Conservation (phyloP, 75 land plant genomes). For the Pinus tabuliformis region DNA sequence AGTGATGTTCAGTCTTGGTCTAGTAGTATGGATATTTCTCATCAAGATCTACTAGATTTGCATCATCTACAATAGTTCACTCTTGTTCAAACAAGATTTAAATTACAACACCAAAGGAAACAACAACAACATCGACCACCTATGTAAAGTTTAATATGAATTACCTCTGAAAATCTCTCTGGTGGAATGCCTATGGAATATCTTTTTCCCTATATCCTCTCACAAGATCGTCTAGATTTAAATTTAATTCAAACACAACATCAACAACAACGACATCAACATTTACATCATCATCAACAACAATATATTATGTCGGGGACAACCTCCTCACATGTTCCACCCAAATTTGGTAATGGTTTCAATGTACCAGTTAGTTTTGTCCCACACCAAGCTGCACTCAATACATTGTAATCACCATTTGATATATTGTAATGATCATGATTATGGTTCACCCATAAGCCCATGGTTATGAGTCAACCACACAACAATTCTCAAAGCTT, state of each 20-base stretch:
- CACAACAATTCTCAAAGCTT: no score
- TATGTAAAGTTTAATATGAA: constrained; percentile 22
- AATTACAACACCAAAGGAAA: constrained; percentile 33
- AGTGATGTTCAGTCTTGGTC: constrained; percentile 16
- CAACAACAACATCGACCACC: constrained; percentile 32
- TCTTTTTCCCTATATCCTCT: constrained; percentile 36
- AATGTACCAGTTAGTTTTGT: no score
- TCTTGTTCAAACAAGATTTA: constrained; percentile 23
- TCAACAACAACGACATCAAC: constrained; percentile 52
- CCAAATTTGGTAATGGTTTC: no score
- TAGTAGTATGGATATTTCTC: constrained; percentile 14
- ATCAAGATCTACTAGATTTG: constrained; percentile 26
- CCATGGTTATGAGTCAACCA: no score
- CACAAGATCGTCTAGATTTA: constrained; percentile 54
- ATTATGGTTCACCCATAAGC: no score
- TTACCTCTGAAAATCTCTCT: constrained; percentile 30
- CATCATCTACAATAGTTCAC: constrained; percentile 28
- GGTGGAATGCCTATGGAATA: constrained; percentile 30
- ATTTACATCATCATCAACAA: no score
- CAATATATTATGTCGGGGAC: no score
- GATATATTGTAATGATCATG: no score
- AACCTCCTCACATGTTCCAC: no score
- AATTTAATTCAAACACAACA: constrained; percentile 20
- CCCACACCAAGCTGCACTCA: no score
- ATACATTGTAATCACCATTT: no score